These are phyloP conservation scores for Plectranthus barbatus DNA, from an alignment of 257 asterid species.

Conservation along the genomic window DNA sequence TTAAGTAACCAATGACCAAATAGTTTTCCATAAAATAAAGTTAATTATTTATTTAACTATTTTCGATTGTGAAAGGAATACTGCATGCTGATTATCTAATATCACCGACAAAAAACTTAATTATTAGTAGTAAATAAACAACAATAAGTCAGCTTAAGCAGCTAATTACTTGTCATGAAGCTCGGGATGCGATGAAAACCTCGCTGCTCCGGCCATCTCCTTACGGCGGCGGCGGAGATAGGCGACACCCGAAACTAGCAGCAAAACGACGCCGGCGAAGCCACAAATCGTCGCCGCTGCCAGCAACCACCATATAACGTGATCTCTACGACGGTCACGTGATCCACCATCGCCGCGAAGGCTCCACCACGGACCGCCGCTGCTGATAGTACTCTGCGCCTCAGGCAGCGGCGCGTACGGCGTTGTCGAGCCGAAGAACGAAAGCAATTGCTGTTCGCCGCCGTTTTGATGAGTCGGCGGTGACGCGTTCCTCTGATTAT, in stretches of 20 bases:
- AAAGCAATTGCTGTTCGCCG: too few species aligned
- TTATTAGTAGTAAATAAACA: not conserved
- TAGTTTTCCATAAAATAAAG: too few species aligned
- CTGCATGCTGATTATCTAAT: too few species aligned
- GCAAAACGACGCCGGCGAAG: constrained; percentile 36
- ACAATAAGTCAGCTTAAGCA: not conserved
- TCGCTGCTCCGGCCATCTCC: constrained; percentile 11
- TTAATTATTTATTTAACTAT: too few species aligned
- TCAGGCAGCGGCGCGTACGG: constrained; percentile 35
- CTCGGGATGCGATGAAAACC: constrained; percentile 1
- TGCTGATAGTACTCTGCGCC: constrained; percentile 32
- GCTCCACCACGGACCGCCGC: constrained; percentile 34
- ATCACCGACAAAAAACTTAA: too few species aligned
- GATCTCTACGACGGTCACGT: constrained; percentile 25
- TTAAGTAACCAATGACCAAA: too few species aligned
- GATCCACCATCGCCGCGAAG: constrained; percentile 18
- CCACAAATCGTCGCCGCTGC: constrained; percentile 48
- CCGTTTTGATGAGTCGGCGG: constrained; percentile 13
- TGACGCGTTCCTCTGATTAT: constrained; percentile 9
- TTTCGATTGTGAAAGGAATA: too few species aligned
- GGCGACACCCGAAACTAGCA: constrained; percentile 34
- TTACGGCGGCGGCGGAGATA: constrained; percentile 28
- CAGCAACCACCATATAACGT: constrained; percentile 30
- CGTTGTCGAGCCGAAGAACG: constrained; percentile 33
- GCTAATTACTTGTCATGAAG: constrained; percentile 2